Conservation (phyloP, 768 basidiomycete genomes). For the Lyophyllum decastes region DNA sequence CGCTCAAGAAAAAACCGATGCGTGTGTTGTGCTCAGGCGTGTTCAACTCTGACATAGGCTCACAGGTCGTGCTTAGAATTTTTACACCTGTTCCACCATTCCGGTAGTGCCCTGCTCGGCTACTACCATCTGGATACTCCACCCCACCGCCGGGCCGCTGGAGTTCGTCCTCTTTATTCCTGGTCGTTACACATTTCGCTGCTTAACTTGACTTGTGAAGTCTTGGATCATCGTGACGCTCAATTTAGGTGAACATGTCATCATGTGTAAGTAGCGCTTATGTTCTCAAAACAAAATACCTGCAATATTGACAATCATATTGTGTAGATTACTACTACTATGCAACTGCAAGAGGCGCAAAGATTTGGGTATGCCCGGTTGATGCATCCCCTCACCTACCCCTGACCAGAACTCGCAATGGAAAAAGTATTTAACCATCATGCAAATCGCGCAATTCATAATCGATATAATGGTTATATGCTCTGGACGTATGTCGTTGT, state of each 20-base stretch:
- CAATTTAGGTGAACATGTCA: conserved; percentile 91
- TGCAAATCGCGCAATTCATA: conserved; percentile 97
- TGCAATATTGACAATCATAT: conserved; percentile 1
- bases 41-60: conserved; percentile 6
- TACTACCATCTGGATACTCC: conserved; percentile 92
- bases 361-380: conserved; percentile 77
- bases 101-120: conserved; percentile 94
- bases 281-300: no score
- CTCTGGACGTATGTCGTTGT: conserved; percentile 73
- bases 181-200: no score
- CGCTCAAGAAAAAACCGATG: conserved; percentile 96
- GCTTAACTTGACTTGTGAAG: no score
- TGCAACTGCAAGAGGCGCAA: conserved; percentile 94
- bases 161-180: no score
- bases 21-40: conserved; percentile 50
- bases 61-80: conserved; percentile 82
- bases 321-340: conserved; percentile 95
- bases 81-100: conserved; percentile 98
- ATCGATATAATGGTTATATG: conserved; percentile 90
- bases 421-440: conserved; percentile 96
- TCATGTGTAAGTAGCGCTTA: conserved; percentile 82
- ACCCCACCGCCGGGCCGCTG: conserved; percentile 90
- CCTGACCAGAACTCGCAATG: conserved; percentile 53
- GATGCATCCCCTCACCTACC: conserved; percentile 2
- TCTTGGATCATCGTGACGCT: conserved; percentile 95